Base-by-base conservation (phyloP, 768 basidiomycete species). In the Termitomyces sp. region DNA sequence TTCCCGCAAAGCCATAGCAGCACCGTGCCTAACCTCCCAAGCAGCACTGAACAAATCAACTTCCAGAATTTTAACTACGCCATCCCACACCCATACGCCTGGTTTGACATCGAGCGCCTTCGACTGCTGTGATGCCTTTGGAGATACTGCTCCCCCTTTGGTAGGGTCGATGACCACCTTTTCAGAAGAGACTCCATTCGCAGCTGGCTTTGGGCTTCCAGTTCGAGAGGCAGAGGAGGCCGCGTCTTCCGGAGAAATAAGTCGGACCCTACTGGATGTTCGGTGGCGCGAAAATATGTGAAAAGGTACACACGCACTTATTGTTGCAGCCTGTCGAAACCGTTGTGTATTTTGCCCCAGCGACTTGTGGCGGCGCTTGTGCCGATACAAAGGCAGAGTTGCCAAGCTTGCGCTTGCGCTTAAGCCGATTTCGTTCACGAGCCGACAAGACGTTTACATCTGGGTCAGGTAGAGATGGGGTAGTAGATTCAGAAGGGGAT, bases 1-100 rank as follows among this genome's bases (percentile, higher is more conserved):
- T 66, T 98, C 97, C 46, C 94, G 81, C 31, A 98, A 69, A 1
- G 91, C 94, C 79, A 97, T 83, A 0, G 94, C 90, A 15, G 94
- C 89, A 37, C 97, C 97, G 64, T 99, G 97, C 50, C 97, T 81
- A 14, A 89, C 84, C 70, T 98, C 94, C 97, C 97, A 98, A 3
- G 85, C 79, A 3, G 87, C 80, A 63, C 88, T 93, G 64, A 92
- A 87, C 8, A 98, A 71, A 63, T 91, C 88, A 5, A 93, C 86
- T 65, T 89, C 87, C 8, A 98, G 76, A 7, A 94, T 76, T 59
- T 84, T 84, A 12, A 86, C 82, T 11, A 93, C 80, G 17, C 87
- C 90, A 62, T 89, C 88, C 93, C 93, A 95, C 1, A 91, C 78
- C 92, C 92, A 95, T 30, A 75, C 71, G 0, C 91, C 92, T 28